phyloP scores from a whole-genome alignment of 108 stramenopile species.

The Ochromonas danica region DNA sequence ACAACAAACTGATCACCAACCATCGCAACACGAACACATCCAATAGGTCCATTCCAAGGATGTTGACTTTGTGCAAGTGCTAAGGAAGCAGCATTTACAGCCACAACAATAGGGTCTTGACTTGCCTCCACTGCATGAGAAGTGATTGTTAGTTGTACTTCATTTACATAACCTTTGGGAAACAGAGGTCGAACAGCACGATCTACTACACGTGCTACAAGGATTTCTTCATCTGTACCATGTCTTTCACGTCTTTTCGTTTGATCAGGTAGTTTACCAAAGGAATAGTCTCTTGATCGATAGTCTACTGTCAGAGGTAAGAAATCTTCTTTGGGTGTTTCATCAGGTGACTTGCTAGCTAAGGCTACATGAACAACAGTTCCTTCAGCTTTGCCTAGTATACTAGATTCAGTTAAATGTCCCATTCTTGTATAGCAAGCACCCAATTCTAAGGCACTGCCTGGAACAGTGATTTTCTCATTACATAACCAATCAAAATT shows the following conservation, averaged over 20 bases:
- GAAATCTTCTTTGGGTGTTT: slow-evolving; percentile 36
- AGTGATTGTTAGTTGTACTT: slow-evolving; percentile 49
- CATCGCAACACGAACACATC: slow-evolving; percentile 63
- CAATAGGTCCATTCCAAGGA: slow-evolving; percentile 62
- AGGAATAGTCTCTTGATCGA: slow-evolving; percentile 38
- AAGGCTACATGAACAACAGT: slow-evolving; percentile 50
- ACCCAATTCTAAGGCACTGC: no score
- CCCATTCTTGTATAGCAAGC: no score
- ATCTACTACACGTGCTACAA: neutral
- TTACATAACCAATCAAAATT: no score
- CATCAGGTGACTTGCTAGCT: slow-evolving; percentile 38
- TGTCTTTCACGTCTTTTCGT: neutral
- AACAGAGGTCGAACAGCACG: slow-evolving; percentile 44
- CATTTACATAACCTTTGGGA: slow-evolving; percentile 48
- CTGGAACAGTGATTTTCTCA: no score
- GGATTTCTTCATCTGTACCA: slow-evolving; percentile 27
- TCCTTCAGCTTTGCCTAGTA: neutral
- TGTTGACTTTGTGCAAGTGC: slow-evolving; percentile 60
- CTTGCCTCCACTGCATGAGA: slow-evolving; percentile 43
- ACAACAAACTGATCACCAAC: slow-evolving; percentile 44
- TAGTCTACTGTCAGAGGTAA: slow-evolving; percentile 53
- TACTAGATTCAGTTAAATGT: neutral
- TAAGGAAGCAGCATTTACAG: slow-evolving; percentile 73
- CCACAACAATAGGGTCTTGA: slow-evolving; percentile 52
- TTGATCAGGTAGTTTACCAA: slow-evolving; percentile 3